Base-by-base conservation (phyloP, 1,284 basidiomycete genomes). In the Rhodotorula sp. region DNA sequence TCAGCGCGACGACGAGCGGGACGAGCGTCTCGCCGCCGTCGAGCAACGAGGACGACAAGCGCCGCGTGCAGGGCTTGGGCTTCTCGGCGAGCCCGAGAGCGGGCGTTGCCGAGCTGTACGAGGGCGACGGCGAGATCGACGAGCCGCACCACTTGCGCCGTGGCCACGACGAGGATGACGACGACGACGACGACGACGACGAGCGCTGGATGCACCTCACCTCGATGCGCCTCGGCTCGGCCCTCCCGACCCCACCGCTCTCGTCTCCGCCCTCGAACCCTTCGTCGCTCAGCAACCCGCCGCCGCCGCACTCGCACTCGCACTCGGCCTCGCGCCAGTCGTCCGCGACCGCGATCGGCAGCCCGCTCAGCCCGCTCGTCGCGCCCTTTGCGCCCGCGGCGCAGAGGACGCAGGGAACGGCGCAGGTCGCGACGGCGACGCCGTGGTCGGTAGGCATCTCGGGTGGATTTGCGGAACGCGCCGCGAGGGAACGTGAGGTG, bases 351-450 rank as follows among this genome's bases (percentile, higher is more conserved):
- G 34, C 44, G 14, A 45, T 57, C 48, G 66, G 63, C n/a, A 75
- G 74, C 44, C 74, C 74, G 8, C 69, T 78, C 23, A 77, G 75
- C 48, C 77, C 78, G 19, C 68, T 63, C 17, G 78, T 78, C 4
- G 64, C 77, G 48, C 78, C 78, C 13, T 78, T 78, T 65, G 74
- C 74, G 53, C 78, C 78, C 2, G 19, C 42, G 17, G 49, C 70
- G 16, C 8, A 48, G 4, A 16, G 14, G 7, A 14, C 23, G 57
- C 49, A 45, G 66, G 50, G 2, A 54, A 21, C 23, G 13, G 23
- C 16, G 17, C 61, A 9, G 61, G 44, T 34, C 17, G 42, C 46
- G 57, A 45, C 49, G 13, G 62, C 42, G 52, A 50, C 16, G 27
- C 53, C 61, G 7, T 69, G 58, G 48, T 48, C 61, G 25, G 27